Base-by-base conservation (phyloP, 179 eudicot species). In the Corrigiola litoralis region DNA sequence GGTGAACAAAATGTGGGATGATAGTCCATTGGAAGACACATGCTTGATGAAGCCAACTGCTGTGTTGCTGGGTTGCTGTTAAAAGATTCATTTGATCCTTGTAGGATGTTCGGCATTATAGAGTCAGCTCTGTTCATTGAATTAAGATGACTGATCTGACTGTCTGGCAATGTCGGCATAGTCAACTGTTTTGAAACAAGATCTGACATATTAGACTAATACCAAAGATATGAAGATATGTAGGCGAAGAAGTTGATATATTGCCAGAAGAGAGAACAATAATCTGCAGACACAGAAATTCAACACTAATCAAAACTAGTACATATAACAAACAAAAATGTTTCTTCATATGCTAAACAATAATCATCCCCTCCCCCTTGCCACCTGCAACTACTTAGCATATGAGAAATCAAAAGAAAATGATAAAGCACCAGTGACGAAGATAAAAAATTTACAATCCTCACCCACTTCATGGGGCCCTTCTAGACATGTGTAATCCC, bases 91-190 rank as follows among this genome's bases (percentile, higher is more conserved):
- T 36, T 42, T 47, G 61, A 63, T 38, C 61, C 75, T 34, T 59
- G 52, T 32, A 66, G 36, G 14, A 60, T 44, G 58, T 37, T 71
- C 16, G 75, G 51, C 60, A 66, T 51, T 13, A 65, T 60, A 44
- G 68, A 52, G 60, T 70, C 72, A 44, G 69, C 61, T 75, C 68
- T 40, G 59, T 68, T 61, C 65, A 41, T 62, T 14, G 74, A 38
- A 65, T 61, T 66, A 55, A 66, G 32, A 24, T 60, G 65, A 70
- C 59, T 58, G 13, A 48, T 53, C 56, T 75, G 75, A 56, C 38
- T 75, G 41, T 70, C 79, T 46, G 69, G 69, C 68, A 75, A 61
- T 14, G 61, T 42, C 28, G 58, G 63, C 68, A 75, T 23, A 42
- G 45, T 38, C 28, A 75, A 53, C 68, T 75, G 79, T 53, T 71